Evolutionary conservation across 352 stramenopile genomes (phyloP), one percentile per base, ranked within the genome.

Genomic region (Aphanomyces astaci): DNA sequence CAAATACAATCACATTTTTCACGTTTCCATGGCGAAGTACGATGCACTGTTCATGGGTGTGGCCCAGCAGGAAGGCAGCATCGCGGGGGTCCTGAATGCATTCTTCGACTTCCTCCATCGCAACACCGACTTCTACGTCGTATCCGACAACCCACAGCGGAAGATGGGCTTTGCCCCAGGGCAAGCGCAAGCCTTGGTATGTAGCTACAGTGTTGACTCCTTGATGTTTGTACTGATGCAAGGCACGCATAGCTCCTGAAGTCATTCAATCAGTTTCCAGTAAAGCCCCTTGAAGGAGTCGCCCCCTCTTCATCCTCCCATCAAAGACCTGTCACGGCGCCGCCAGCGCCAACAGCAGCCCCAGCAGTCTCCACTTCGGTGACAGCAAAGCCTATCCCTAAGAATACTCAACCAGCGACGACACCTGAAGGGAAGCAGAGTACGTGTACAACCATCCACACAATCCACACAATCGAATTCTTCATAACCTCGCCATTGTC

Each of bases 81-180:
- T 99, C 71, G 96, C 99, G 71, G 89, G 90, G 25, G 77, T 99
- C 40, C 81, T 99, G 66, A 92, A 98, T 70, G 96, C 89, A 22
- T 94, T 99, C 70, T 99, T 99, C 73, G 95, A 91, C 40, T 98
- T 99, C 66, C 74, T 99, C 60, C 84, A 97, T 66, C 92, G 96
- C 48, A 98, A 99, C 73, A 99, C 96, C 11, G 97, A 99, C 81
- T 99, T 99, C 75, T 99, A 98, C 78, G 81, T 81, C 27, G 80
- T 90, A 46, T 77, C 81, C 36, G 71, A 67, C 36, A 76, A 91
- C 64, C 82, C 82, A 4, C 64, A 36, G 10, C 72, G 75, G 30
- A 75, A 76, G 49, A 89, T 91, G 81, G 84, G 84, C 13, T 93
- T 93, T 64, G 43, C 75, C 27, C 81, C 84, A 0, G 81, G 80